phyloP scores from a whole-genome alignment of 2,329 filamentous ascomycete species.

The Gliomastix tumulicola region DNA sequence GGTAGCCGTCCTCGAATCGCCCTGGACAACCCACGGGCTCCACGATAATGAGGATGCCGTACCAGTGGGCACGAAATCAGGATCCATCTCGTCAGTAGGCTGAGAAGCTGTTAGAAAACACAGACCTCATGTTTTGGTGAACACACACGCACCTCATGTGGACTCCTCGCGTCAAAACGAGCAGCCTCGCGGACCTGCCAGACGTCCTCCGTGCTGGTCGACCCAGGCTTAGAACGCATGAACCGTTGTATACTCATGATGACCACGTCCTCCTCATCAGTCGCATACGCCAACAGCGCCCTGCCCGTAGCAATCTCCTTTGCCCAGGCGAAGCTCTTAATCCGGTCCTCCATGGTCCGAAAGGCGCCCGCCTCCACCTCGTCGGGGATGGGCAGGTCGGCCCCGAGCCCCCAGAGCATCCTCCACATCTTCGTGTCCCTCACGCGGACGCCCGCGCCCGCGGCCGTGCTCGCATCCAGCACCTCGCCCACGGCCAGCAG shows the following conservation, averaged over 20 bases:
- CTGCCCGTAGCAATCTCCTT: conserved; percentile 29
- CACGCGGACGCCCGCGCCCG: conserved; percentile 20
- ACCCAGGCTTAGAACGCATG: too few relatives aligned
- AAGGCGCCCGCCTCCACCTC: conserved; percentile 19
- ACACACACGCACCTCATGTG: conserved; percentile 24
- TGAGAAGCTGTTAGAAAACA: conserved; percentile 7
- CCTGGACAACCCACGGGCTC: conserved; percentile 41
- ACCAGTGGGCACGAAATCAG: conserved; percentile 38
- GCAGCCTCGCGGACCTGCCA: conserved; percentile 46
- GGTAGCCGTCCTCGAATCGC: conserved; percentile 28
- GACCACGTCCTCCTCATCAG: conserved; percentile 40
- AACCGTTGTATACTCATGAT: conserved; percentile 40
- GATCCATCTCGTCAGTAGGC: conserved; percentile 27
- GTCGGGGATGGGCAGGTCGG: conserved; percentile 40
- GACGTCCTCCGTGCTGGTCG: conserved; percentile 16
- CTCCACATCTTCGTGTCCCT: conserved; percentile 42
- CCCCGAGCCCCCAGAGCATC: conserved; percentile 49
- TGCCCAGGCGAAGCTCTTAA: conserved; percentile 48
- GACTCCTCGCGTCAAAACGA: conserved; percentile 39
- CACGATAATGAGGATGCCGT: conserved; percentile 46
- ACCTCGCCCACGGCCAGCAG: conserved; percentile 45
- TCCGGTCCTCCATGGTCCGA: conserved; percentile 32
- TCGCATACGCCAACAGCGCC: conserved; percentile 43
- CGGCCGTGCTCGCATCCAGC: conserved; percentile 15
- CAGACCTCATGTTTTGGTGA: not conserved